Evolutionary conservation across 2,329 filamentous ascomycete species (phyloP), one percentile per base, ranked within the genome.

Genomic region (Diaporthe helianthi): DNA sequence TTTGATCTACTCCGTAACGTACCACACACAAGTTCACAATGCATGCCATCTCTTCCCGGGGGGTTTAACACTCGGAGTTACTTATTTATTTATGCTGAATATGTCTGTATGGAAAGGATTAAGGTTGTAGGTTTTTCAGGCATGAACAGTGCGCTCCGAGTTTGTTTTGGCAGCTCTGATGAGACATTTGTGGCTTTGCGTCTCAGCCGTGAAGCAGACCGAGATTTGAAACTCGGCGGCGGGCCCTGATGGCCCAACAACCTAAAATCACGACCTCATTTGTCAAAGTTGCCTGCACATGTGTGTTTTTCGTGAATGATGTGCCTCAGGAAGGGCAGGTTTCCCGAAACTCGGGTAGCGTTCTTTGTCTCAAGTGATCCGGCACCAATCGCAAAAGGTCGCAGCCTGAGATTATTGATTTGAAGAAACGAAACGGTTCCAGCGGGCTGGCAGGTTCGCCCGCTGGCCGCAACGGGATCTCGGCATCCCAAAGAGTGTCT

Each of bases 121-220:
- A 46, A 47, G 44, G 44, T 29, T 33, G 12, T 9, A 17, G 22
- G 12, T 19, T 15, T 10, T 17, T 6, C 41, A 33, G 22, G 38
- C 38, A 46, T 47, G 7, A 47, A 49, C 24, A 13, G 10, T 31
- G 17, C 13, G 19, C 41, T n/a, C 19, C 36, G 17, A 41, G 41
- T 33, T n/a, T 63, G 31, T 22, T 46, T 15, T 31, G 41, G 29
- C 41, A 24, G 58, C 58, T 36, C 47, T 47, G 41, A 61, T 47
- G 41, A 61, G 41, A 46, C 41, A 61, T 33, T 33, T 49, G 58
- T 63, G 58, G 58, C 58, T 63, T 49, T 63, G 58, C 58, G 58
- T 63, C 58, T 63, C 58, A 63, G 58, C 31, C 58, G 9, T 63
- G 58, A 49, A 63, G 44, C 58, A 63, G 41, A 36, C 44, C 26